Conservation (phyloP, 2,329 filamentous ascomycete genomes). For the Colletotrichum camelliae region DNA sequence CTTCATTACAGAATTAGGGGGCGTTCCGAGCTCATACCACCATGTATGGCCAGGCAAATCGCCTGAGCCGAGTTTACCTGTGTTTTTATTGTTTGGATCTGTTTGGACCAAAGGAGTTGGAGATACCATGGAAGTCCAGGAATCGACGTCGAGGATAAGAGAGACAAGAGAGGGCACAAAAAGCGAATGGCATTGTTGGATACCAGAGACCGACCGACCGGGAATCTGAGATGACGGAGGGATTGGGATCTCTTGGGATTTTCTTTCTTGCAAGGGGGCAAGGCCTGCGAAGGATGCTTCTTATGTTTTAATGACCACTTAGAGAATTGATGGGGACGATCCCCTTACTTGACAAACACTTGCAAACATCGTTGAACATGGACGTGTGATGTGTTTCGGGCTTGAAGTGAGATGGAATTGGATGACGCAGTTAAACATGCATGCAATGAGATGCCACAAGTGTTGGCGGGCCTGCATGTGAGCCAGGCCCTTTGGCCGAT, state of each 20-base stretch:
- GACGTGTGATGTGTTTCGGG: neutral
- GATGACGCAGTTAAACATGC: neutral
- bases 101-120: conserved; percentile 12
- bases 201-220: neutral
- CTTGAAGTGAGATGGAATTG: neutral
- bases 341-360: neutral
- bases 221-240: neutral
- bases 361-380: neutral
- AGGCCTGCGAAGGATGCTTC: neutral
- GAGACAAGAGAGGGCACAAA: neutral
- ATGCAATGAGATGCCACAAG: neutral
- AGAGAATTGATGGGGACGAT: neutral
- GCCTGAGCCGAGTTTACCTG: neutral
- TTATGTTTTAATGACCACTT: neutral
- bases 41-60: neutral
- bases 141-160: neutral
- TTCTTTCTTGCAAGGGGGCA: neutral
- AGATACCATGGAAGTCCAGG: conserved; percentile 16
- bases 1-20: neutral
- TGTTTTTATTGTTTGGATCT: neutral
- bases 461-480: neutral
- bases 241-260: neutral
- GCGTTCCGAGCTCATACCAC: neutral
- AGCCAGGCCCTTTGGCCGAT: neutral
- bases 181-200: neutral